Base-by-base conservation (phyloP, 495 filamentous ascomycete species). In the Margaritispora aquatica region DNA sequence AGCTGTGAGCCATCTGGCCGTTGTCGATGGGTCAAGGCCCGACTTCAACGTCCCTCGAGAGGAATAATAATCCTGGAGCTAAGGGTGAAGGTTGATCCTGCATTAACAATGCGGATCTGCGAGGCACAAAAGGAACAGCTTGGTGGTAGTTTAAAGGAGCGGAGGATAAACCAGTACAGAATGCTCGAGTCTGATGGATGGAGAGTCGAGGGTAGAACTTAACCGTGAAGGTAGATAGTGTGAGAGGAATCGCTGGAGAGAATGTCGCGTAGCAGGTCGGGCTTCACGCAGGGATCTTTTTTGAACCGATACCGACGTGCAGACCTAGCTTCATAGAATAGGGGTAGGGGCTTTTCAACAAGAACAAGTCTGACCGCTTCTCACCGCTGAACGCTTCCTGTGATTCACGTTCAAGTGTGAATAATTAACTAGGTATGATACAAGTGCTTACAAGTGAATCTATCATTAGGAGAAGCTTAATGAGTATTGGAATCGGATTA, bases 1-100 rank as follows among this genome's bases (percentile, higher is more conserved):
- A 99, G 68, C 80, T 90, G 77, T 96, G 90, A 78, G 92, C 90
- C 95, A 97, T 96, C 51, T 57, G 57, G 58, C 54, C 63, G 29
- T 29, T 61, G 63, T 66, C 64, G 63, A 52, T 66, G 63, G 65
- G 53, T 55, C 51, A 48, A 53, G 53, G 26, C 55, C 41, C 48
- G 36, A 20, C 51, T 47, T 62, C 58, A 54, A 58, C 41, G 61
- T 59, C 58, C 64, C 54, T 66, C 61, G 52, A 53, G 21, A 19
- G 23, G 58, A 52, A 55, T 34, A 60, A 60, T 24, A 54, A 57
- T 54, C 57, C 21, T 31, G 21, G 38, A 44, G 46, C 26, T 48
- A 60, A 24, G 38, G 59, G 50, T 51, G 47, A 53, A 58, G 59
- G 38, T 29, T 47, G 51, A 54, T 51, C 55, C 61, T 55, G 61